These are phyloP conservation scores for Venturia effusa DNA, from an alignment of 2,329 filamentous ascomycete species.

Conservation along the genomic window DNA sequence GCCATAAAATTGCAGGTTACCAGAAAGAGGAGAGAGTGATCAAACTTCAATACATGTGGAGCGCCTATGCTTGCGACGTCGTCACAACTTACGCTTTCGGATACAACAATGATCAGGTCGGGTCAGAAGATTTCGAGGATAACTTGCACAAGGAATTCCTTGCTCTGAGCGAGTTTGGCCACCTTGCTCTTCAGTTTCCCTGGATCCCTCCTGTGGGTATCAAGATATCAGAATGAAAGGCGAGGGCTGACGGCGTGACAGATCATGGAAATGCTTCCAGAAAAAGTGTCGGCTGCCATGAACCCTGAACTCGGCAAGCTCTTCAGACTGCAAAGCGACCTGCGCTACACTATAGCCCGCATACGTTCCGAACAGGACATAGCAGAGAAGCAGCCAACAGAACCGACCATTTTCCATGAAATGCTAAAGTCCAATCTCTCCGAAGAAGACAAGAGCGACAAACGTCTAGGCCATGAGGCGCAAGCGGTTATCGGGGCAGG, in stretches of 20 bases:
- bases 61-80: conserved; percentile 8
- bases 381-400: neutral
- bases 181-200: conserved; percentile 7
- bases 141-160: conserved; percentile 10
- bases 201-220: neutral
- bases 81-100: conserved; percentile 9
- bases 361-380: neutral
- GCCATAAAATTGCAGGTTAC: neutral
- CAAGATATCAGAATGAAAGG: neutral
- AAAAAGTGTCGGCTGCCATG: neutral
- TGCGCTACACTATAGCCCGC: neutral
- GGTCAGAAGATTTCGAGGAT: conserved; percentile 6
- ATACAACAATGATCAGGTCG: conserved; percentile 7
- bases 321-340: conserved; percentile 1
- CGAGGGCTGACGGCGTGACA: neutral
- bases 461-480: conserved; percentile 27
- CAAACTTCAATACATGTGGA: conserved; percentile 7
- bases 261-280: conserved; percentile 5
- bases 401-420: conserved; percentile 11
- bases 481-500: conserved; percentile 28
- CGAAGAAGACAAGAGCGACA: conserved; percentile 13
- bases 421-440: conserved; percentile 13
- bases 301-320: conserved; percentile 5
- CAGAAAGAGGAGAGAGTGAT: neutral
- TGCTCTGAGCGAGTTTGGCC: conserved; percentile 11